Percentiles rank a stretch among this genome's conserved stretches.
These are phyloP conservation scores for Mixia osmundae DNA, from an alignment of 1,284 basidiomycete genomes.

Conservation along the genomic window DNA sequence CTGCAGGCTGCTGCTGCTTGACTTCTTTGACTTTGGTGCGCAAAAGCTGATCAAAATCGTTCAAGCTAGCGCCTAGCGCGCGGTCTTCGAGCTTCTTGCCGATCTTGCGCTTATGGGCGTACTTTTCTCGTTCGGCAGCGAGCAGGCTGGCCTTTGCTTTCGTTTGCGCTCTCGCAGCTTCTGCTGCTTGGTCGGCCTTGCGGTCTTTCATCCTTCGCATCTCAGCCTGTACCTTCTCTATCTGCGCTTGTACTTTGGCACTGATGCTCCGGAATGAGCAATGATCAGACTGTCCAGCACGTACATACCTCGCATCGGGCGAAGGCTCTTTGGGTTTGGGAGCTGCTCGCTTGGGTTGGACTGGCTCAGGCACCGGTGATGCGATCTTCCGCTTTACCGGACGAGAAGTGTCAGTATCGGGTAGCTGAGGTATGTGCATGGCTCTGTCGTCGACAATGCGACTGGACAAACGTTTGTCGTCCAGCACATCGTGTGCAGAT, in stretches of 20 bases:
- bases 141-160: slow-evolving; percentile 15
- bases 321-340: slow-evolving; percentile 36
- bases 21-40: slow-evolving; percentile 6
- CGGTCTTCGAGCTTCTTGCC: slow-evolving; percentile 1
- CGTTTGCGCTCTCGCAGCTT: slow-evolving; percentile 3
- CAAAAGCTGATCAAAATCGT: too few species aligned
- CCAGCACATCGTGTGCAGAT: slow-evolving; percentile 23
- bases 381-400: not conserved
- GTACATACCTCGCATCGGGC: slow-evolving; percentile 1
- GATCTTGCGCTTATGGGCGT: slow-evolving; percentile 5
- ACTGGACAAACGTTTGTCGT: slow-evolving; percentile 11
- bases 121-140: slow-evolving; percentile 17
- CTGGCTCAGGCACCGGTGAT: slow-evolving; percentile 5
- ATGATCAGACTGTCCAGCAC: not conserved
- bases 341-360: slow-evolving; percentile 39
- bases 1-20: slow-evolving; percentile 1
- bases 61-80: too few species aligned
- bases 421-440: not conserved
- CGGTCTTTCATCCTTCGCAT: slow-evolving; percentile 25
- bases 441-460: slow-evolving; percentile 11
- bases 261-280: too few species aligned
- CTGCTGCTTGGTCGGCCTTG: slow-evolving; percentile 1
- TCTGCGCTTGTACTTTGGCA: slow-evolving; percentile 31
- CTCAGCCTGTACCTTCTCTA: slow-evolving; percentile 65
- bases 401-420: not conserved